Base-by-base conservation (phyloP, 352 stramenopile genomes). In the Globisporangium takayamanum region DNA sequence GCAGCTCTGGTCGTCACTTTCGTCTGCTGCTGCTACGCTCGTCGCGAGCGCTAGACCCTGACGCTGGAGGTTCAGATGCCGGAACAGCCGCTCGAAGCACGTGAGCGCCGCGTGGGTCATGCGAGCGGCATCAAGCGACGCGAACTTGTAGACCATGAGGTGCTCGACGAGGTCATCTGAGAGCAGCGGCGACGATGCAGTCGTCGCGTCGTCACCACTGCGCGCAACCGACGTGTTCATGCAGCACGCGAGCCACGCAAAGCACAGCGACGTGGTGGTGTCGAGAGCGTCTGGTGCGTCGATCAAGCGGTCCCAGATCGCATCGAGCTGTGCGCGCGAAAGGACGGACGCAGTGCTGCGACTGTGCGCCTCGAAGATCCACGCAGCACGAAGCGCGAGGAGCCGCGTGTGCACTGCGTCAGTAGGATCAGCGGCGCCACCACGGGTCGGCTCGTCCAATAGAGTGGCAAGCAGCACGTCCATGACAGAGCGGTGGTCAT, bases 1-100 rank as follows among this genome's bases (percentile, higher is more conserved):
- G n/a, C n/a, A n/a, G n/a, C n/a, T 36, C 3, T 60, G 48, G 26
- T 47, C 48, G 28, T 57, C 47, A n/a, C 15, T 45, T 2, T 60
- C 53, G 20, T 52, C 53, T 39, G 12, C 41, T 37, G 39, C 6
- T 15, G 30, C 18, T 18, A 14, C 48, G 53, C n/a, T 66, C 46
- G 26, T 42, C 28, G 14, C n/a, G 11, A 26, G 46, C 51, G 11
- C 64, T 0, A 90, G 53, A 0, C 68, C 71, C 26, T 74, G 73
- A 4, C 57, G 63, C 10, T 56, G 28, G 16, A 78, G 7, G 33
- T 93, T 93, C n/a, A 91, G 59, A 2, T 66, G 63, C 2, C 69
- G 72, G 50, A 93, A 93, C 11, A 93, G 62, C 8, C 71, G 68
- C 37, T 93, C 79, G 53, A 93, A 89, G 51, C 83, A 91, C 54